Evolutionary conservation across 257 asterid species (phyloP).

Genomic region (Plantago elongata): DNA sequence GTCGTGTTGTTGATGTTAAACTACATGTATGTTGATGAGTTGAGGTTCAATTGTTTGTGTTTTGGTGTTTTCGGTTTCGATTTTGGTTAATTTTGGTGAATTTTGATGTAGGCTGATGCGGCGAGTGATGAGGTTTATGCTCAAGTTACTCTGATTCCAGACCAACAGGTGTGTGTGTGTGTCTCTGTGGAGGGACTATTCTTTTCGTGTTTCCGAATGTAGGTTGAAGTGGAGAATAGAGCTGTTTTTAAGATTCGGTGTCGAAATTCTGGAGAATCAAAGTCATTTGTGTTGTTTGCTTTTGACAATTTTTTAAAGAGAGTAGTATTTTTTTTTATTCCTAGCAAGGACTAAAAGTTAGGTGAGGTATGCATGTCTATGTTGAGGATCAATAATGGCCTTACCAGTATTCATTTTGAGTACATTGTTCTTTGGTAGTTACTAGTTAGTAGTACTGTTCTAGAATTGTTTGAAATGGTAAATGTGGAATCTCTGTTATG

Average conservation of each 20-base stretch:
- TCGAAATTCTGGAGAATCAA: neutral
- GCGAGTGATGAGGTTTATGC: conserved; percentile 15
- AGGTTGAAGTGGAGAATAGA: too few species aligned
- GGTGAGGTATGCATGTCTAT: neutral
- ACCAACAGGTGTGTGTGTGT: conserved; percentile 5
- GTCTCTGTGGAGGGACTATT: neutral
- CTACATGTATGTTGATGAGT: conserved; percentile 48
- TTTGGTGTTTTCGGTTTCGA: neutral
- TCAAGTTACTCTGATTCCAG: conserved; percentile 6
- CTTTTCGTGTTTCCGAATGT: too few species aligned
- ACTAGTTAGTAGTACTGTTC: too few species aligned
- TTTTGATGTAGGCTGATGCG: conserved; percentile 7
- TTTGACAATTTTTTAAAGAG: neutral
- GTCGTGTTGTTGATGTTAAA: conserved; percentile 88
- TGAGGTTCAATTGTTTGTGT: neutral
- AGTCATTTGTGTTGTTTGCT: neutral
- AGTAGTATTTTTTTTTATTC: neutral
- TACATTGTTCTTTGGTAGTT: neutral
- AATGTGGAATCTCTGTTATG: neutral
- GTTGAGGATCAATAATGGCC: neutral
- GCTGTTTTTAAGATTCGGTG: too few species aligned
- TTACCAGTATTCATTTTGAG: too few species aligned
- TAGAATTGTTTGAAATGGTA: neutral
- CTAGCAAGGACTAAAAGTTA: too few species aligned
- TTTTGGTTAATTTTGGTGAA: neutral